Base-by-base conservation (phyloP, 805 yeast genomes). In the Zygoascus flipseniorum region DNA sequence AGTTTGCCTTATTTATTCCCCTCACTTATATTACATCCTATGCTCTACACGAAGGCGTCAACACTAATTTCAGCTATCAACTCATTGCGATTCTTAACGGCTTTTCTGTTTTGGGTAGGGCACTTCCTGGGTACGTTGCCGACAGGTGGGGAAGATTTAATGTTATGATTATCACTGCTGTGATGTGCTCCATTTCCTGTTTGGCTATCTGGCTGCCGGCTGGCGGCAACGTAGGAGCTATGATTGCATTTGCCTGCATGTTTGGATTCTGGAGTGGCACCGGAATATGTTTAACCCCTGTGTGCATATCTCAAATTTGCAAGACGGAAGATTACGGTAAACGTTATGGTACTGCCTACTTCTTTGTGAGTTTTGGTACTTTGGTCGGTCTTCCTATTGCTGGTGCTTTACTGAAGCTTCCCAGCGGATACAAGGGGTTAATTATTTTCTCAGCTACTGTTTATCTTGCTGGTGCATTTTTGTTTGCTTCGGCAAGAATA, bases 261-360 rank as follows among this genome's bases (percentile, higher is more conserved):
- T 79, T 76, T 61, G 89, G 89, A 0, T 78, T 82, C 59, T 74
- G 77, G 53, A 72, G 79, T 31, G 82, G 88, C 2, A 77, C 85
- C 18, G 79, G 85, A 5, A 69, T 86, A 43, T 76, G 86, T 0
- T 62, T 85, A 49, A 77, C 85, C 0, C 89, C 92, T 0, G 82
- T 80, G 3, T 84, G 90, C 56, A 75, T 83, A n/a, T 78, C 86
- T 0, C 77, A 78, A 47, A 79, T 86, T 31, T 78, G 83, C n/a
- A 76, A 75, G 14, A 81, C 83, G 0, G 72, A 75, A 54, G 78
- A 81, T 52, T 85, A 83, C 63, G 90, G 90, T 18, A 81, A 79
- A 56, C 68, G 85, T 19, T 85, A 80, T 58, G 89, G 89, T 0
- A 75, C 87, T 14, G 76, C 82, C 56, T 83, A 82, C 64, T 80